Base-by-base conservation (phyloP, 2,329 filamentous ascomycete species). In the Ophiocordyceps camponoti-floridani region DNA sequence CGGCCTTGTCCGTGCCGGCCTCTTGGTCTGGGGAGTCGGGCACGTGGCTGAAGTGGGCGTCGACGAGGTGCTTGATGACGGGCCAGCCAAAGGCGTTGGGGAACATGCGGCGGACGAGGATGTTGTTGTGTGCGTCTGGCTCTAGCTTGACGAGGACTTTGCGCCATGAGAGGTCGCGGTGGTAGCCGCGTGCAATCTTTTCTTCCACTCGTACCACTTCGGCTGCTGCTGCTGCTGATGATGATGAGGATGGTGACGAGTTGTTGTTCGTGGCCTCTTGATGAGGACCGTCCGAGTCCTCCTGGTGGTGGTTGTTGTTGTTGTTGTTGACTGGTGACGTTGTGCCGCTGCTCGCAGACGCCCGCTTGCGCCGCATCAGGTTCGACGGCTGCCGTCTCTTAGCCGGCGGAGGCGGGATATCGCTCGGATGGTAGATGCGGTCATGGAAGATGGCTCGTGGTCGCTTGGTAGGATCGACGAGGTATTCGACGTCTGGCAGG, bases 11-110 rank as follows among this genome's bases (percentile, higher is more conserved):
- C 45, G 79, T 83, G 58, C 98, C 98, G 63, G n/a, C 35, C 14
- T 37, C 14, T 6, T 37, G n/a, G 35, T 37, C 14, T 6, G 14
- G 14, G 35, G 14, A 6, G 30, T 18, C 33, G 18, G 98, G 91
- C 0, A 86, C 87, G 54, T 96, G 88, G 18, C 96, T 66, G 62
- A 43, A 43, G 18, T 43, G 42, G 9, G 42, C 16, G 31, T 41
- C 28, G 23, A 38, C 19, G 6, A 37, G 43, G 26, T 98, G 43
- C 38, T 41, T 88, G 43, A 96, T 69, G 1, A 98, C 91, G 0
- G 91, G 91, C 91, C 91, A 98, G 2, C 91, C 91, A 54, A 94
- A 94, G 0, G 91, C 91, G 56, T 98, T 98, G 46, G 87, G 82
- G 59, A 98, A 98, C 80, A 87, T 94, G 46, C 91, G 81, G 14